Conservation (phyloP, 169 alveolate species). For the Theileria sp. region DNA sequence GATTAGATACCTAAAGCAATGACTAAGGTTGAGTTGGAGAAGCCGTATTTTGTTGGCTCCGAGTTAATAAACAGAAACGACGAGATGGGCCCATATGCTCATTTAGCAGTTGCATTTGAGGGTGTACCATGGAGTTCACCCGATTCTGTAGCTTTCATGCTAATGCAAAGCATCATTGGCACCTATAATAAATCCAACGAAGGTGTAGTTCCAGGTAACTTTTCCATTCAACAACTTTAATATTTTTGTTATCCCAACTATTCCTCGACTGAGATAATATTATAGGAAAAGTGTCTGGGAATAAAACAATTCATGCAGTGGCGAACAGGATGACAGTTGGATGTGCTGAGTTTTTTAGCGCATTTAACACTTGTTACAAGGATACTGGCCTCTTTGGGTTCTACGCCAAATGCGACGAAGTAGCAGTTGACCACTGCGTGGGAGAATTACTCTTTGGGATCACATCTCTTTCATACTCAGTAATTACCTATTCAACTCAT, state of each 20-base stretch:
- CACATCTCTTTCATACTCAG: slow-evolving; percentile 78
- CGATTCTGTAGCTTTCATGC: slow-evolving; percentile 88
- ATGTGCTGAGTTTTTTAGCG: slow-evolving; percentile 81
- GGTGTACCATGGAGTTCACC: slow-evolving; percentile 94
- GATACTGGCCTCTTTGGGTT: slow-evolving; percentile 92
- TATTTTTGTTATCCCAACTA: slow-evolving; percentile 34
- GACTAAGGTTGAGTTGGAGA: slow-evolving; percentile 49
- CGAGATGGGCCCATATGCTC: slow-evolving; percentile 84
- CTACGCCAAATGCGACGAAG: slow-evolving; percentile 81
- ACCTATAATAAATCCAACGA: slow-evolving; percentile 80
- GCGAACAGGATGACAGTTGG: slow-evolving; percentile 81
- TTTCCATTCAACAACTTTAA: slow-evolving; percentile 18
- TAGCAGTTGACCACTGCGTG: slow-evolving; percentile 82
- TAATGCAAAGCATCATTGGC: slow-evolving; percentile 92
- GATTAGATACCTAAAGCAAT: slow-evolving; percentile 20
- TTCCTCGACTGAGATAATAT: slow-evolving; percentile 4
- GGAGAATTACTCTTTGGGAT: slow-evolving; percentile 82
- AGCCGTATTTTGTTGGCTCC: slow-evolving; percentile 79
- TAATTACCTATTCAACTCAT: background rate
- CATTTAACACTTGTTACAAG: slow-evolving; percentile 87
- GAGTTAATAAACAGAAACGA: slow-evolving; percentile 74
- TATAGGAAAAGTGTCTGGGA: slow-evolving; percentile 77
- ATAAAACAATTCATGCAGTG: slow-evolving; percentile 75
- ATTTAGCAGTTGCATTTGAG: slow-evolving; percentile 87
- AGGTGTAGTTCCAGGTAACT: slow-evolving; percentile 75